Evolutionary conservation across 2,329 filamentous ascomycete species (phyloP).

Genomic region (Penicillium sp.): DNA sequence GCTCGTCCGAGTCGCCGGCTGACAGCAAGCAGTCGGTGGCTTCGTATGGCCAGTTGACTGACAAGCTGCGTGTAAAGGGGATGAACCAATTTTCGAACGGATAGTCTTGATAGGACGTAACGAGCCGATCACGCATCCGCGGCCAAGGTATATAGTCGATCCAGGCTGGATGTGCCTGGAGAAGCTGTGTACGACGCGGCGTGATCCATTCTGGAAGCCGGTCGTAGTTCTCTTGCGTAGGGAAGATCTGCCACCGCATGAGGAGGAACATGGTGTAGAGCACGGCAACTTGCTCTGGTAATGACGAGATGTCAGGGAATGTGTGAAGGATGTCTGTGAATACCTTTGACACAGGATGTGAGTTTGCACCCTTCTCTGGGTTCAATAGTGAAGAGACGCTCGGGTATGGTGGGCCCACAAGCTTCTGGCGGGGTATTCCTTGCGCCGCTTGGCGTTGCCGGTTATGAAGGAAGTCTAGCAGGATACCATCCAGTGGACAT

Average conservation of each 20-base stretch:
- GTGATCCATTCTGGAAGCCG: conserved; percentile 71
- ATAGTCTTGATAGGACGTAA: conserved; percentile 55
- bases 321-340: conserved; percentile 81
- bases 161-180: conserved; percentile 72
- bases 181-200: conserved; percentile 65
- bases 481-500: conserved; percentile 73
- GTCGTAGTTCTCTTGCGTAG: conserved; percentile 75
- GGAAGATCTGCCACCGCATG: conserved; percentile 81
- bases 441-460: conserved; percentile 64
- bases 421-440: conserved; percentile 62
- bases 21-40: conserved; percentile 66
- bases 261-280: conserved; percentile 84
- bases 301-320: conserved; percentile 74
- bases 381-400: conserved; percentile 77
- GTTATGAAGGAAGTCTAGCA: conserved; percentile 74
- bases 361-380: conserved; percentile 59
- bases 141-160: conserved; percentile 81
- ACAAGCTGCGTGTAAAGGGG: conserved; percentile 72
- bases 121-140: conserved; percentile 66
- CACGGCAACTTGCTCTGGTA: conserved; percentile 79
- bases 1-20: conserved; percentile 54
- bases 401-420: conserved; percentile 75
- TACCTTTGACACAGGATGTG: conserved; percentile 77
- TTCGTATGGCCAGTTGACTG: conserved; percentile 82
- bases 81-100: conserved; percentile 81